Evolutionary conservation across 2,329 filamentous ascomycete genomes (phyloP).

Genomic region (Microcyclosporella mali): DNA sequence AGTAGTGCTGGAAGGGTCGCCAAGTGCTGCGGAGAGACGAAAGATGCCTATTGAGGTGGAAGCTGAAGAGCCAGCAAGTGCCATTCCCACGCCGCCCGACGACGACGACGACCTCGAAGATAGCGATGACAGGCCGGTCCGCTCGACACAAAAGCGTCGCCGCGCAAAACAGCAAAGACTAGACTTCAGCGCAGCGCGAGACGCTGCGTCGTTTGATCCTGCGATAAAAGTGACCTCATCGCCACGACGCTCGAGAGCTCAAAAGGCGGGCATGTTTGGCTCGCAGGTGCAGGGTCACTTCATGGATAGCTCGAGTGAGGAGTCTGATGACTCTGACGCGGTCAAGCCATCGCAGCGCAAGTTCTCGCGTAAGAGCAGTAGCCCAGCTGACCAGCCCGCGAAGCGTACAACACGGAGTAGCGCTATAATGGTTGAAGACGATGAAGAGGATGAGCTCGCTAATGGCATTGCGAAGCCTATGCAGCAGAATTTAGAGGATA

Average conservation of each 20-base stretch:
- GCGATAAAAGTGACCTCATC: constrained; percentile 20
- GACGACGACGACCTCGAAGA: constrained; percentile 14
- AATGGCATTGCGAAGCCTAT: neutral
- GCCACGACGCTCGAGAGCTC: constrained; percentile 8
- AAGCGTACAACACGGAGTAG: constrained; percentile 4
- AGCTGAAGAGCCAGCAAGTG: constrained; percentile 11
- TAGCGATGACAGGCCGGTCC: constrained; percentile 21
- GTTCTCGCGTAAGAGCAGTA: constrained; percentile 4
- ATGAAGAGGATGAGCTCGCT: constrained; percentile 10
- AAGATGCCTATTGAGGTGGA: constrained; percentile 9
- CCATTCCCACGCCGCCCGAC: constrained; percentile 10
- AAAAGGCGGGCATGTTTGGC: constrained; percentile 26
- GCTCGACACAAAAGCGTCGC: constrained; percentile 19
- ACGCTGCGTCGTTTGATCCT: constrained; percentile 19
- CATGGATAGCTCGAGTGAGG: constrained; percentile 21
- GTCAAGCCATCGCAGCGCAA: constrained; percentile 11
- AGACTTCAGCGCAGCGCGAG: constrained; percentile 24
- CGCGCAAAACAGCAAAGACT: constrained; percentile 28
- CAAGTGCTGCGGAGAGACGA: constrained; percentile 23
- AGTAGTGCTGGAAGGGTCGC: constrained; percentile 28
- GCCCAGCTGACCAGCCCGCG: constrained; percentile 3
- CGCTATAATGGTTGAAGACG: constrained; percentile 5
- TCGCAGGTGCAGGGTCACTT: constrained; percentile 15
- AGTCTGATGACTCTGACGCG: constrained; percentile 12
- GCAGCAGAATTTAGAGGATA: constrained; percentile 10